A percentile compares a stretch with the other conserved stretches of the same genome.
phyloP scores from a whole-genome alignment of 306 rosid species.

The barrel medic (Medicago truncatula) region DNA sequence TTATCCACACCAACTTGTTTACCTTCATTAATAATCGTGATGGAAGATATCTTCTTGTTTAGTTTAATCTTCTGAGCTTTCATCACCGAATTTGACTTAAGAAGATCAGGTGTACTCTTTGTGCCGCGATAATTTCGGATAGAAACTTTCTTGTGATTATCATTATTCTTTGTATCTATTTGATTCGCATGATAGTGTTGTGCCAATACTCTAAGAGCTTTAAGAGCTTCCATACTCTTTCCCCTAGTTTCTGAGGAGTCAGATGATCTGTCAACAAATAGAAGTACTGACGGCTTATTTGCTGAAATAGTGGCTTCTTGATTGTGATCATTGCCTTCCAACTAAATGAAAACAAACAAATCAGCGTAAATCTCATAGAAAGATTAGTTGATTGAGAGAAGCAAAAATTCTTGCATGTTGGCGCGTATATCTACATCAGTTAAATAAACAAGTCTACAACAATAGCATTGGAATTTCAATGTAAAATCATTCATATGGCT shows the following conservation, averaged over 20 bases:
- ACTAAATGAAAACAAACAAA: constrained; percentile 57
- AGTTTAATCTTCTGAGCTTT: constrained; percentile 59
- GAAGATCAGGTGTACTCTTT: constrained; percentile 60
- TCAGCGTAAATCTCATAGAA: constrained; percentile 34
- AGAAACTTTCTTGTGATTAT: constrained; percentile 48
- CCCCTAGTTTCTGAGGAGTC: constrained; percentile 61
- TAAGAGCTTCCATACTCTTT: constrained; percentile 68
- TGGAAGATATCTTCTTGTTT: constrained; percentile 64
- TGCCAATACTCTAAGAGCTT: constrained; percentile 73
- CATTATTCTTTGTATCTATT: constrained; percentile 45
- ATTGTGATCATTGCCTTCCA: constrained; percentile 64
- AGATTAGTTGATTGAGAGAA: constrained; percentile 24
- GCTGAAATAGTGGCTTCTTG: constrained; percentile 70
- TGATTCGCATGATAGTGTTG: constrained; percentile 55
- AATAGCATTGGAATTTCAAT: constrained; percentile 8
- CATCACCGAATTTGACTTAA: constrained; percentile 63
- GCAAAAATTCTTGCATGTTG: constrained; percentile 8
- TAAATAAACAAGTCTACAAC: constrained; percentile 33
- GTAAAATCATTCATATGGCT: constrained; percentile 17
- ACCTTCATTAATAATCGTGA: constrained; percentile 70
- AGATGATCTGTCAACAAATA: constrained; percentile 91
- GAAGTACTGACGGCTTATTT: constrained; percentile 72
- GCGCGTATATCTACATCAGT: not conserved
- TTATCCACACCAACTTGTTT: constrained; percentile 69
- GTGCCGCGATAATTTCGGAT: constrained; percentile 48